Conservation (phyloP, 768 basidiomycete genomes). For the Amanita subjunquillea region DNA sequence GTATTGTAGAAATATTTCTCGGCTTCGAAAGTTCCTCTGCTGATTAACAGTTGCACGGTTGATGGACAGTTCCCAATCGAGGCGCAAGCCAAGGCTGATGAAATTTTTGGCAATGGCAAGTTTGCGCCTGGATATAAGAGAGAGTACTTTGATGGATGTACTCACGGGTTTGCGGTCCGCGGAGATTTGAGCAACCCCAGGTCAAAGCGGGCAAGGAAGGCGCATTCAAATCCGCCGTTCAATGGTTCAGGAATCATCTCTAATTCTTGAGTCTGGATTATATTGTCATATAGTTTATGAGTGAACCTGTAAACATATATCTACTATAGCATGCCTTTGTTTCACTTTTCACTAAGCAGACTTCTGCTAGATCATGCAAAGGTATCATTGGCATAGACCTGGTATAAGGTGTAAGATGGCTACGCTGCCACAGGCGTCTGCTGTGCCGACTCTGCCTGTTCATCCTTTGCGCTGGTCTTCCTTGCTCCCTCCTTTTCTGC, state of each 20-base stretch:
- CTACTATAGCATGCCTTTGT: neutral
- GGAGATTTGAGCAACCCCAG: conserved; percentile 34
- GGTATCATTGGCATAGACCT: neutral
- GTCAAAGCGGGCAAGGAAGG: conserved; percentile 57
- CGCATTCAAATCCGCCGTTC: conserved; percentile 44
- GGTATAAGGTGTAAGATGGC: neutral
- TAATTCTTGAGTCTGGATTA: neutral
- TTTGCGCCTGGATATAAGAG: conserved; percentile 41
- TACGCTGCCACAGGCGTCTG: no score
- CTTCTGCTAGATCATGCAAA: neutral
- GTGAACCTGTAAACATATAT: neutral
- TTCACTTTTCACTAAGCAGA: neutral
- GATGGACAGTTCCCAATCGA: conserved; percentile 43
- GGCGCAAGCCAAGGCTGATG: conserved; percentile 33
- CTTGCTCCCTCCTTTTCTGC: neutral
- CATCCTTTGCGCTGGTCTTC: neutral
- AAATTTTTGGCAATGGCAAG: conserved; percentile 36
- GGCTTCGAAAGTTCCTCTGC: conserved; percentile 40
- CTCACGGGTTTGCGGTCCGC: conserved; percentile 48
- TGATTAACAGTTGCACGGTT: conserved; percentile 56
- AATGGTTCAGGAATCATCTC: conserved; percentile 29
- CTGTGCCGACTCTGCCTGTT: neutral
- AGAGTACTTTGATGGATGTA: conserved; percentile 35
- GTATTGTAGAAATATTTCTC: conserved; percentile 33
- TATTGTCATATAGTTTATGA: neutral